These are phyloP conservation scores for Apiospora aurea DNA, from an alignment of 2,329 filamentous ascomycete genomes.

Conservation along the genomic window DNA sequence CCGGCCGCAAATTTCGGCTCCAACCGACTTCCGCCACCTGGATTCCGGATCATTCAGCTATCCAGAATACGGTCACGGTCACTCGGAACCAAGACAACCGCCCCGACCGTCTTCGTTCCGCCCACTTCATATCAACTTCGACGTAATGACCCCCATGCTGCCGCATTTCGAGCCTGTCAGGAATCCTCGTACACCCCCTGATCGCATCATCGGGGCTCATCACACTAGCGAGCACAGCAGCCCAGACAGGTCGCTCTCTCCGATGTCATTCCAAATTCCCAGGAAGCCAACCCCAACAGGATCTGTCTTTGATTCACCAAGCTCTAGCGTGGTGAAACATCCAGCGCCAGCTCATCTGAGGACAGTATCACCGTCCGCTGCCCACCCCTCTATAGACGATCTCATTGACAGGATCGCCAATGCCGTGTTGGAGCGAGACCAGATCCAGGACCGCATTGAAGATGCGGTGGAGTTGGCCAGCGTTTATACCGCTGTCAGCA, in stretches of 20 bases:
- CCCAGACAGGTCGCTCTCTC: conserved; percentile 33
- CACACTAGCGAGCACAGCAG: conserved; percentile 44
- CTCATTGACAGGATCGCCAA: conserved; percentile 63
- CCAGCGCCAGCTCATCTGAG: conserved; percentile 55
- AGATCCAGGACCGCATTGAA: conserved; percentile 65
- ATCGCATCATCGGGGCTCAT: conserved; percentile 11
- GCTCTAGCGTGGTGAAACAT: conserved; percentile 46
- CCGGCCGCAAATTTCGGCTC: conserved; percentile 64
- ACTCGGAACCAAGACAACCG: conserved; percentile 36
- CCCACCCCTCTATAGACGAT: conserved; percentile 51
- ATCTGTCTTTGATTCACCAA: conserved; percentile 42
- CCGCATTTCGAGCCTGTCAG: conserved; percentile 55
- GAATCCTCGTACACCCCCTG: neutral
- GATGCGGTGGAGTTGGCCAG: conserved; percentile 67
- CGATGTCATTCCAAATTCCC: conserved; percentile 60
- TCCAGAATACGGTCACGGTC: conserved; percentile 33
- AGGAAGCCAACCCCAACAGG: conserved; percentile 49
- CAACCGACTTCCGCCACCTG: conserved; percentile 67
- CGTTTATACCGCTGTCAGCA: conserved; percentile 56
- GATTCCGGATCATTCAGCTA: conserved; percentile 47
- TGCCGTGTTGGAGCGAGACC: conserved; percentile 66
- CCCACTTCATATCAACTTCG: conserved; percentile 65
- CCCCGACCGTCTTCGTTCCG: conserved; percentile 51
- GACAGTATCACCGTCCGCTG: conserved; percentile 45
- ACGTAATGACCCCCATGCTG: conserved; percentile 62